A percentile compares a stretch with the other conserved stretches of the same genome.
phyloP scores from a whole-genome alignment of 306 rosid species.

The Medicago arabica region DNA sequence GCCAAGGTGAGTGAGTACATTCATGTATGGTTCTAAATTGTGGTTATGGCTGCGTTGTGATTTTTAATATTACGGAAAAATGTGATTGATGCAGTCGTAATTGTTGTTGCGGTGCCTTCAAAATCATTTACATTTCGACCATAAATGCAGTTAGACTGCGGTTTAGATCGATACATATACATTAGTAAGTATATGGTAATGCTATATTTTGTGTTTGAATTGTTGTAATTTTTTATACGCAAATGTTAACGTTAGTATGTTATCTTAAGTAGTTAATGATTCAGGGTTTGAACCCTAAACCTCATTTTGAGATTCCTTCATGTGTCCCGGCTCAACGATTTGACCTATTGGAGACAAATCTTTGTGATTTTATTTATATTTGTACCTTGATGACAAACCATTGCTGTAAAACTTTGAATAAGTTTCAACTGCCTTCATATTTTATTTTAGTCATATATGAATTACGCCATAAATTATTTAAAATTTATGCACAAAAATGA shows the following conservation, averaged over 20 bases:
- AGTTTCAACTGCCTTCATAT: not conserved
- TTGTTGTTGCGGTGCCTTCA: not conserved
- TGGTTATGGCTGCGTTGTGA: not conserved
- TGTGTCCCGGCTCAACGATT: not conserved
- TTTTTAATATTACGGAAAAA: too few relatives aligned
- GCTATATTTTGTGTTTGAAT: slow-evolving; percentile 7
- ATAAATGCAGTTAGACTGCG: not conserved
- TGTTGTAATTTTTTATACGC: not conserved
- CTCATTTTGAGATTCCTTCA: not conserved
- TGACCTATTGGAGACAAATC: not conserved
- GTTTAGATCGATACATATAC: not conserved
- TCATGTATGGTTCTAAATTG: not conserved
- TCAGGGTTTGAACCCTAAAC: not conserved
- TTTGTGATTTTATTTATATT: not conserved
- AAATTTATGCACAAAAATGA: not conserved
- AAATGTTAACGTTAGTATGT: not conserved
- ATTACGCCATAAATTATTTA: not conserved
- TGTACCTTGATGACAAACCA: not conserved
- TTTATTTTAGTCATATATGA: not conserved
- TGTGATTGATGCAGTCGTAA: not conserved
- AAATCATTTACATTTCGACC: not conserved
- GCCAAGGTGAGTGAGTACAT: slow-evolving; percentile 1
- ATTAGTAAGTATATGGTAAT: slow-evolving; percentile 3
- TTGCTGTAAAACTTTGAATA: not conserved
- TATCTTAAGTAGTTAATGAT: not conserved